Evolutionary conservation across 1,139 yeast genomes (phyloP).

Genomic region (Saccharomycopsis hybrid): DNA sequence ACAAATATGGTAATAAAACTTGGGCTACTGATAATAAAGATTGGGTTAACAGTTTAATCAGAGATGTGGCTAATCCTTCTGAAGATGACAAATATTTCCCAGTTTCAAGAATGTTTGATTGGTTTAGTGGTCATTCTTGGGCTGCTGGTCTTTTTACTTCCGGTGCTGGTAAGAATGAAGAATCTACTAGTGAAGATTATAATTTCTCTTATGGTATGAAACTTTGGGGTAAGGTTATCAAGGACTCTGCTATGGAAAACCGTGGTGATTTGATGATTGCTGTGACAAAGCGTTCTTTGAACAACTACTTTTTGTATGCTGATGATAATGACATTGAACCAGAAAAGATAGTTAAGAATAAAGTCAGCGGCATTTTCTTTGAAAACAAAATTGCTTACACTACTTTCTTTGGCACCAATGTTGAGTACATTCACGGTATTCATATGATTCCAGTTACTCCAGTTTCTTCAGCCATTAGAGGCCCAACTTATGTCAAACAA

Average conservation of each 20-base stretch:
- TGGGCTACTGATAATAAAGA: slow-evolving; percentile 62
- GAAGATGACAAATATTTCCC: slow-evolving; percentile 60
- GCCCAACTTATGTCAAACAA: slow-evolving; percentile 40
- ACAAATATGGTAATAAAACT: slow-evolving; percentile 44
- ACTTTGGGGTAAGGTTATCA: slow-evolving; percentile 69
- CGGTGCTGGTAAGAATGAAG: slow-evolving; percentile 77
- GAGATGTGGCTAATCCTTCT: slow-evolving; percentile 77
- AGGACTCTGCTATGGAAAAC: slow-evolving; percentile 69
- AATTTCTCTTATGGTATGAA: slow-evolving; percentile 79
- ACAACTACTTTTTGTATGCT: slow-evolving; percentile 51
- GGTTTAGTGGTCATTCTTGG: slow-evolving; percentile 83
- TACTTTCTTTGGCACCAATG: slow-evolving; percentile 45
- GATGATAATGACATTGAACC: slow-evolving; percentile 60
- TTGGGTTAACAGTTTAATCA: slow-evolving; percentile 58
- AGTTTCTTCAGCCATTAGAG: slow-evolving; percentile 45
- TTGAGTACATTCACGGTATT: slow-evolving; percentile 56
- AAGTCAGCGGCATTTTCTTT: slow-evolving; percentile 67
- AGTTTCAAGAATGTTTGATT: slow-evolving; percentile 69
- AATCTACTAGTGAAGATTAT: slow-evolving; percentile 75
- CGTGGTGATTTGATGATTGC: slow-evolving; percentile 73
- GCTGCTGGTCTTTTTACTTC: slow-evolving; percentile 67
- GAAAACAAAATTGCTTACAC: slow-evolving; percentile 57
- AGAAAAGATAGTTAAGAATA: slow-evolving; percentile 47
- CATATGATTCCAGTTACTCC: slow-evolving; percentile 60
- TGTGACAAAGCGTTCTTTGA: slow-evolving; percentile 55